phyloP scores from a whole-genome alignment of 73 alveolate species.

The Uronychia setigera region DNA sequence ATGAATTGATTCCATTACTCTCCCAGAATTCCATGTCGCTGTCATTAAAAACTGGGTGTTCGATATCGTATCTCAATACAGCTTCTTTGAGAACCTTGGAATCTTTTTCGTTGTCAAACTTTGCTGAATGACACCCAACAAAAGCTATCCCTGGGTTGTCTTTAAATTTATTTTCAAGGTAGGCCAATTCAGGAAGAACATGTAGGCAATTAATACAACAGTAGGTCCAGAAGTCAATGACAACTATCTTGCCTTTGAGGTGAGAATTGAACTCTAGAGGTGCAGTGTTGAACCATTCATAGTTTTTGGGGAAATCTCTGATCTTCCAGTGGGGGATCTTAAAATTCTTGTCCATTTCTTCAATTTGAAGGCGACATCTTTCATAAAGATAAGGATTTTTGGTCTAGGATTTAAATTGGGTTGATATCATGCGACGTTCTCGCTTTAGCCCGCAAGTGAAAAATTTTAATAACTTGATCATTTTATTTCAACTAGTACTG shows the following conservation, averaged over 20 bases:
- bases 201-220: slow-evolving; percentile 58
- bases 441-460: too few species aligned
- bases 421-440: too few species aligned
- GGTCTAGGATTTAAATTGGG: too few species aligned
- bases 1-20: slow-evolving; percentile 18
- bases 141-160: slow-evolving; percentile 24
- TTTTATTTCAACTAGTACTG: too few species aligned
- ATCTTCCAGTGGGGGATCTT: too few species aligned
- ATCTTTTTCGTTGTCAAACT: slow-evolving; percentile 39
- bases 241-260: slow-evolving; percentile 31
- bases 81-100: slow-evolving; percentile 35
- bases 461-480: too few species aligned
- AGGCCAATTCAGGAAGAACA: slow-evolving; percentile 35
- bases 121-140: slow-evolving; percentile 55
- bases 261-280: slow-evolving; percentile 12
- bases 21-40: slow-evolving; percentile 39
- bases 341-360: too few species aligned
- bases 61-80: slow-evolving; percentile 39
- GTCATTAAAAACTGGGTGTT: slow-evolving; percentile 56
- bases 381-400: too few species aligned
- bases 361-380: too few species aligned
- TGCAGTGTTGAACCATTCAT: slow-evolving; percentile 40
- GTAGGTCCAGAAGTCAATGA: slow-evolving; percentile 51
- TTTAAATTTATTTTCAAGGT: slow-evolving; percentile 21
- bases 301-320: slow-evolving; percentile 40